Conservation (phyloP, 768 basidiomycete genomes). For the Calocera cornea region DNA sequence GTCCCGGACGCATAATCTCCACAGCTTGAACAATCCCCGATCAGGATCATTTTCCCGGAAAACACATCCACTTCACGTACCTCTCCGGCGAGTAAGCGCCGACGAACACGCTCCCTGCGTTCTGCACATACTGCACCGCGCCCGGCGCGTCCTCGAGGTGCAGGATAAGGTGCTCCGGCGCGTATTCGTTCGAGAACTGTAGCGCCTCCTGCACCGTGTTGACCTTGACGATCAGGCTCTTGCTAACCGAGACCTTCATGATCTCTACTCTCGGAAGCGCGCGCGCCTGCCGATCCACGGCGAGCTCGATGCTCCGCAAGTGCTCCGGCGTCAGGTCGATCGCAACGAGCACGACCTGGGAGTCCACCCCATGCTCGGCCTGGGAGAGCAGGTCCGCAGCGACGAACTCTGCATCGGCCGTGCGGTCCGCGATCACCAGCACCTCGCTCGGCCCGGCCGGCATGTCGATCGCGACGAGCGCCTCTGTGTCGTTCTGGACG, state of each 20-base stretch:
- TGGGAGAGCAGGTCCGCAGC: slow-evolving; percentile 95
- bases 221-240: slow-evolving; percentile 77
- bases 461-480: slow-evolving; percentile 95
- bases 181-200: slow-evolving; percentile 89
- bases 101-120: slow-evolving; percentile 94
- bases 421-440: slow-evolving; percentile 84
- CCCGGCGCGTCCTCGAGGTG: slow-evolving; percentile 64
- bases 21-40: slow-evolving; percentile 40
- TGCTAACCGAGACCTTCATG: slow-evolving; percentile 72
- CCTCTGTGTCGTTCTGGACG: slow-evolving; percentile 96
- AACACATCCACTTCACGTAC: slow-evolving; percentile 28
- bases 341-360: slow-evolving; percentile 88
- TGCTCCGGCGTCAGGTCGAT: slow-evolving; percentile 50
- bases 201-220: slow-evolving; percentile 60
- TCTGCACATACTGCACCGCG: slow-evolving; percentile 55
- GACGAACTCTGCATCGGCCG: slow-evolving; percentile 76
- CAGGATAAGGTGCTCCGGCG: slow-evolving; percentile 92
- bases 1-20: slow-evolving; percentile 99
- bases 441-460: slow-evolving; percentile 98
- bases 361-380: slow-evolving; percentile 96
- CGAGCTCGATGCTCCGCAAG: slow-evolving; percentile 62
- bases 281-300: slow-evolving; percentile 76
- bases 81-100: slow-evolving; percentile 93
- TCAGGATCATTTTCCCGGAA: background rate
- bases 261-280: slow-evolving; percentile 83